phyloP scores from a whole-genome alignment of 2,329 filamentous ascomycete species.

The Boeremia exigua region DNA sequence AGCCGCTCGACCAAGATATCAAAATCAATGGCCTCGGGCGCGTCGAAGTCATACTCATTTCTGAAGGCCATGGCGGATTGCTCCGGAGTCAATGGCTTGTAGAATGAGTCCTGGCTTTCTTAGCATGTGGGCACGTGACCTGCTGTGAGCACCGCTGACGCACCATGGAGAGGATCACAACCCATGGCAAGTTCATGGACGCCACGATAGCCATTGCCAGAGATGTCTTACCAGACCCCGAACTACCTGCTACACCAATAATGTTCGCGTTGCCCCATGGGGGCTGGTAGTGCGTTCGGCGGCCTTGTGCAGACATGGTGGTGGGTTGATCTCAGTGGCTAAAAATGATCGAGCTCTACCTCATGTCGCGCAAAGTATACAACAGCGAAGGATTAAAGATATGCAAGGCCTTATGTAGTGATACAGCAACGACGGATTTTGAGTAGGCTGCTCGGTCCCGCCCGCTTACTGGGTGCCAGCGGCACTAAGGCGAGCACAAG shows the following conservation, averaged over 20 bases:
- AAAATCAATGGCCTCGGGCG: constrained; percentile 93
- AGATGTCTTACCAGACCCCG: constrained; percentile 94
- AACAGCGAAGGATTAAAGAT: constrained; percentile 18
- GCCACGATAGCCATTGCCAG: constrained; percentile 89
- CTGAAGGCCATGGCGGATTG: constrained; percentile 80
- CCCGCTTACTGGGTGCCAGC: constrained; percentile 17
- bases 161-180: constrained; percentile 97
- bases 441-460: constrained; percentile 21
- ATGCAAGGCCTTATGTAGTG: constrained; percentile 21
- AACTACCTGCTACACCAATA: constrained; percentile 94
- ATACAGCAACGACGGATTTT: constrained; percentile 24
- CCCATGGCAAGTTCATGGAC: constrained; percentile 92
- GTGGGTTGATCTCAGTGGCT: background rate
- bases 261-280: constrained; percentile 97
- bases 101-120: constrained; percentile 83
- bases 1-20: constrained; percentile 82
- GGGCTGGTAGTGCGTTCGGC: constrained; percentile 77
- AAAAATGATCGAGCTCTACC: background rate
- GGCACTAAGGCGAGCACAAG: constrained; percentile 7
- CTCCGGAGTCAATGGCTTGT: constrained; percentile 84
- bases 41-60: constrained; percentile 96
- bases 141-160: constrained; percentile 18
- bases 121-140: constrained; percentile 35
- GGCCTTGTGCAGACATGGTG: constrained; percentile 33
- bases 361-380: constrained; percentile 17